A percentile compares a stretch with the other conserved stretches of the same genome.
phyloP scores from a whole-genome alignment of 345 rosid species.

The Linum trigynum region DNA sequence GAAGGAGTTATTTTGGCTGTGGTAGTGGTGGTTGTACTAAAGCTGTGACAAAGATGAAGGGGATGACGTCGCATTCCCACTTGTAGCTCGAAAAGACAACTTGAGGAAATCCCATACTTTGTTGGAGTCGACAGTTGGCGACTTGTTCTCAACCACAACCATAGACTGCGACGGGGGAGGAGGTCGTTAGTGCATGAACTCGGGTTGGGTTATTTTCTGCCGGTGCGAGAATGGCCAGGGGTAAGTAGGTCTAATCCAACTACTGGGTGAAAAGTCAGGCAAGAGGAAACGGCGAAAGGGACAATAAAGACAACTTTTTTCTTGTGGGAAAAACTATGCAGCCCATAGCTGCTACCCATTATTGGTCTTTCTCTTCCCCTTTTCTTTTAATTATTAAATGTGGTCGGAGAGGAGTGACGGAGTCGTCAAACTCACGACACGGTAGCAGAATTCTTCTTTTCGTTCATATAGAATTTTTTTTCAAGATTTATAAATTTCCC shows the following conservation, averaged over 20 bases:
- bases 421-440: too few relatives aligned
- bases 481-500: too few relatives aligned
- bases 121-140: conserved; percentile 29
- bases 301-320: background rate
- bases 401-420: too few relatives aligned
- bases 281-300: background rate
- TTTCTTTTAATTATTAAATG: too few relatives aligned
- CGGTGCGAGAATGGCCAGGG: background rate
- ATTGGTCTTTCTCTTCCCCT: too few relatives aligned
- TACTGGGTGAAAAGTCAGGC: background rate
- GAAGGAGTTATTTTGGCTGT: conserved; percentile 19
- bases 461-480: too few relatives aligned
- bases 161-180: conserved; percentile 12
- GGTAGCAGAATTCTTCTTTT: too few relatives aligned
- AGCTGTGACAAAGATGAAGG: conserved; percentile 27
- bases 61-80: conserved; percentile 26
- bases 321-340: background rate
- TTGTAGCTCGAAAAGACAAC: conserved; percentile 54
- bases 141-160: conserved; percentile 67
- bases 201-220: conserved; percentile 1
- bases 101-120: conserved; percentile 78
- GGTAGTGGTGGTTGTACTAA: conserved; percentile 15
- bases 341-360: too few relatives aligned
- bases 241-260: too few relatives aligned
- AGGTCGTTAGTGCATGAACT: conserved; percentile 6